These are phyloP conservation scores for Novakomyces olei DNA, from an alignment of 805 yeast species.

Conservation along the genomic window DNA sequence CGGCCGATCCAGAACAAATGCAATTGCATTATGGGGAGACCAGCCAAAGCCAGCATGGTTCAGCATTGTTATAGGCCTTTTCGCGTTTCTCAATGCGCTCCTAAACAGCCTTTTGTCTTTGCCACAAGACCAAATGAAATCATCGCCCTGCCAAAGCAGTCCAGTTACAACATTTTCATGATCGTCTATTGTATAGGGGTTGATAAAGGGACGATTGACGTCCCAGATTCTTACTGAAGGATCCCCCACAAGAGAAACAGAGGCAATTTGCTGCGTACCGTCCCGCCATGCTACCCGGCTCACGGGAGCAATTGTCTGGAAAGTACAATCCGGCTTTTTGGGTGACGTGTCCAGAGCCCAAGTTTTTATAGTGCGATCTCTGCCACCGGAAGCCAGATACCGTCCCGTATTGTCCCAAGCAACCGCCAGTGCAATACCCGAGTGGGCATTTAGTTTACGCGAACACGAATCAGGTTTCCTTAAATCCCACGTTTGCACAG, in stretches of 20 bases:
- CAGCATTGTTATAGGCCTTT: slow-evolving; percentile 28
- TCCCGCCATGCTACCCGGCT: slow-evolving; percentile 50
- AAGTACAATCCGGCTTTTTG: slow-evolving; percentile 38
- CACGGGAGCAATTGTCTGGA: slow-evolving; percentile 58
- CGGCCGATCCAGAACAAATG: slow-evolving; percentile 18
- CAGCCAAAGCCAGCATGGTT: slow-evolving; percentile 33
- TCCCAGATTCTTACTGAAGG: slow-evolving; percentile 45
- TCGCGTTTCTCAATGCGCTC: slow-evolving; percentile 24
- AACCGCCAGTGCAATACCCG: slow-evolving; percentile 71
- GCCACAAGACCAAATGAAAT: slow-evolving; percentile 27
- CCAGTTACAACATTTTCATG: slow-evolving; percentile 34
- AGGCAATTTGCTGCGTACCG: slow-evolving; percentile 33
- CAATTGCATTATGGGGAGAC: slow-evolving; percentile 30
- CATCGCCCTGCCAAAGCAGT: slow-evolving; percentile 30
- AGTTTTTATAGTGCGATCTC: slow-evolving; percentile 62
- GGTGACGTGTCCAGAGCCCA: slow-evolving; percentile 33
- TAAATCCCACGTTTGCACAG: slow-evolving; percentile 70
- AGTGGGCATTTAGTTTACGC: slow-evolving; percentile 61
- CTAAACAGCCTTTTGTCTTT: slow-evolving; percentile 28
- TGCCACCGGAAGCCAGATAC: slow-evolving; percentile 73
- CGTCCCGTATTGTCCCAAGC: slow-evolving; percentile 77
- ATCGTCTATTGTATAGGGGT: slow-evolving; percentile 29
- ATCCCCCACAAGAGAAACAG: slow-evolving; percentile 46
- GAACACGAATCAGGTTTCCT: slow-evolving; percentile 41
- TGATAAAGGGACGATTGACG: slow-evolving; percentile 47